A percentile compares a stretch with the other conserved stretches of the same genome.
These are phyloP conservation scores for Boletellus ananiceps DNA, from an alignment of 768 basidiomycete genomes.

Conservation along the genomic window DNA sequence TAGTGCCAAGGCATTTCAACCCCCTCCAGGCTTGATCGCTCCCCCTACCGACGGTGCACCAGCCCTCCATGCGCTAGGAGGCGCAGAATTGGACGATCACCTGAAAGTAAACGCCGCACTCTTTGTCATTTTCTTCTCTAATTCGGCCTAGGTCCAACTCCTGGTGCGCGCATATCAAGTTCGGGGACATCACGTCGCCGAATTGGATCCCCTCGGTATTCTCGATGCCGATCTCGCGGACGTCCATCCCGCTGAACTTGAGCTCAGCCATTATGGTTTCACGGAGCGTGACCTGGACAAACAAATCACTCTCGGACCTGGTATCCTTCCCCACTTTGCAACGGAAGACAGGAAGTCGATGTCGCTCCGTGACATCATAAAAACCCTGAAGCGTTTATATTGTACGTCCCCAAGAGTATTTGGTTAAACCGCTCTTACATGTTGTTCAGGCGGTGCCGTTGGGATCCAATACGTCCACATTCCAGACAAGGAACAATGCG, in stretches of 20 bases:
- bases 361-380: conserved; percentile 88
- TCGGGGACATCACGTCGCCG: conserved; percentile 93
- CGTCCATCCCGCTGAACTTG: conserved; percentile 80
- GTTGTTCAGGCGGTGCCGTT: conserved; percentile 66
- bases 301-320: conserved; percentile 90
- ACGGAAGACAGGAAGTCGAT: conserved; percentile 82
- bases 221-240: conserved; percentile 82
- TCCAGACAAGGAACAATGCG: conserved; percentile 96
- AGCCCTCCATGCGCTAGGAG: conserved; percentile 60
- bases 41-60: conserved; percentile 77
- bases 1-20: conserved; percentile 76
- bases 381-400: conserved; percentile 86
- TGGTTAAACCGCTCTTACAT: background rate
- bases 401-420: conserved; percentile 51
- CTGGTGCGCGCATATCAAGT: conserved; percentile 99
- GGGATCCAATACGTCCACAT: conserved; percentile 95
- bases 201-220: conserved; percentile 94
- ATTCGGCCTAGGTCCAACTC: conserved; percentile 74
- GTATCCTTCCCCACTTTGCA: conserved; percentile 93
- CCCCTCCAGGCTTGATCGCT: conserved; percentile 71
- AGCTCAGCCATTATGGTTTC: conserved; percentile 93
- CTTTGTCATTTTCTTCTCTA: background rate
- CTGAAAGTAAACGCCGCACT: conserved; percentile 61
- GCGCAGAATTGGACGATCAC: conserved; percentile 85
- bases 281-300: conserved; percentile 91